Base-by-base conservation (phyloP, 441 rosid genomes). In the Macaranga tanarius region DNA sequence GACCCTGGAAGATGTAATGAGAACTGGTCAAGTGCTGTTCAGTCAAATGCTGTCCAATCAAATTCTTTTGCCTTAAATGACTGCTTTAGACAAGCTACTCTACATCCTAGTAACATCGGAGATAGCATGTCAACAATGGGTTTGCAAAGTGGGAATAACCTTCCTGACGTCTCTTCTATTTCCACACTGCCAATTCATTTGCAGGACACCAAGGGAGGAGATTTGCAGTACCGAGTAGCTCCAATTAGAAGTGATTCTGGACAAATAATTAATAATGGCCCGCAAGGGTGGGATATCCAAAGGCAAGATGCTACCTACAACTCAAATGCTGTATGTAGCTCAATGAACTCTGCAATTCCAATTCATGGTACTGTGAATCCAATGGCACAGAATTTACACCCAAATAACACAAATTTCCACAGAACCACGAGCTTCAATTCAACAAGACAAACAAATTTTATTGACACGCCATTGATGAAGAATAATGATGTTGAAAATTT, bases 11-110 rank as follows among this genome's bases (percentile, higher is more conserved):
- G 80, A 73, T 83, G 78, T 69, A 74, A 58, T 55, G 85, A 81
- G 62, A 81, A 70, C 73, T 90, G 88, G 91, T 73, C 90, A 51
- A 79, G 76, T 75, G 56, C 83, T 73, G 84, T 76, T 60, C 84
- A 75, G 73, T 78, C 88, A 72, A 71, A 79, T 23, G 68, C 74
- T 26, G 34, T 73, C 38, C 84, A 76, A 61, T 72, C 82, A 61
- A 72, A 67, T 73, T 75, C 79, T 50, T 74, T 82, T 60, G 54
- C 79, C 6, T 26, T 78, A 56, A 73, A 54, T 70, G 83, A 77
- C 52, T 67, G 67, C 59, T 77, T 79, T 60, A 79, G 77, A 65
- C 84, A 67, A 77, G 48, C 84, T 55, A 67, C 68, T 60, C 69
- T 75, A 28, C 83, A 55, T 77, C 74, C 84, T 5, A 75, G 76